Conservation (phyloP, 169 alveolate species). For the Cryptosporidium meleagridis region DNA sequence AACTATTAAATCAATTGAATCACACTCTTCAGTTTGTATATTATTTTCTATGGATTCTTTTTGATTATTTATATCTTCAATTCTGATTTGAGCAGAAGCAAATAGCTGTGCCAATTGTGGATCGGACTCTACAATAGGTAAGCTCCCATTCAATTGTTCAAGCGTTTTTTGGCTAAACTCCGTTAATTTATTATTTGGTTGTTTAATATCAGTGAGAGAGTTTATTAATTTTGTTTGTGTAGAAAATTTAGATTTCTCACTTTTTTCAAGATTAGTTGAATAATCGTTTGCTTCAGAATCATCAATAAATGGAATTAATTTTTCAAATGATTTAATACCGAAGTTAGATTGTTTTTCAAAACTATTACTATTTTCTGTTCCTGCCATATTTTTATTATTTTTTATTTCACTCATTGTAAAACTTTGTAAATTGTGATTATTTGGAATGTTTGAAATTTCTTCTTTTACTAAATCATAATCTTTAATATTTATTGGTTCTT, state of each 20-base stretch:
- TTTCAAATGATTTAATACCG: constrained; percentile 11
- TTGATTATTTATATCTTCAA: constrained; percentile 58
- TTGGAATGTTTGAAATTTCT: background rate
- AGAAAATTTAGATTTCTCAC: background rate
- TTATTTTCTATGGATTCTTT: background rate
- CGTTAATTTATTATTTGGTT: background rate
- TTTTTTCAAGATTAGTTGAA: background rate
- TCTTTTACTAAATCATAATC: background rate
- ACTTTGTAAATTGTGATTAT: background rate
- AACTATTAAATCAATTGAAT: constrained; percentile 17
- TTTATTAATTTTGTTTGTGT: background rate
- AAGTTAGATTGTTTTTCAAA: background rate
- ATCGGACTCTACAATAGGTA: constrained; percentile 46
- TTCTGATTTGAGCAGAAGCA: constrained; percentile 63
- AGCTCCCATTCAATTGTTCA: constrained; percentile 28
- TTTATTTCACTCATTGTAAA: background rate
- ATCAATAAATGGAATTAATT: constrained; percentile 59
- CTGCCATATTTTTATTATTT: background rate
- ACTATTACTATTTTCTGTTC: background rate
- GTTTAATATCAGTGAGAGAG: background rate
- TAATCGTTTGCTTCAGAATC: background rate
- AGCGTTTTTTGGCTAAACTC: background rate
- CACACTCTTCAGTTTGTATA: background rate
- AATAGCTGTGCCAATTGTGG: constrained; percentile 70
- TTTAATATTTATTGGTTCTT: background rate